Evolutionary conservation across 1,139 yeast species (phyloP).

Genomic region (Debaryomyces coudertii): DNA sequence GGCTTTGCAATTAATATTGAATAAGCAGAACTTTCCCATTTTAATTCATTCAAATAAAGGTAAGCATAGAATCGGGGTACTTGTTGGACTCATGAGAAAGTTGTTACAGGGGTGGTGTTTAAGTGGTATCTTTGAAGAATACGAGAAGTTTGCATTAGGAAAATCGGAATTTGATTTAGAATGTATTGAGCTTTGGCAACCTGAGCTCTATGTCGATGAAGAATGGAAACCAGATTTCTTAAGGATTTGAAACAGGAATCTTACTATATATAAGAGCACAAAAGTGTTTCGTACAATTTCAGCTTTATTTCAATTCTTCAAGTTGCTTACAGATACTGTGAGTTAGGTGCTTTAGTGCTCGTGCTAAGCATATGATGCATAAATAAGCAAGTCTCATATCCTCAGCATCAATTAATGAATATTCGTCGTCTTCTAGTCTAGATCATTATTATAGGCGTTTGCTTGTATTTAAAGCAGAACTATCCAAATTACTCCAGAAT

Average conservation of each 20-base stretch:
- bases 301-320: no score
- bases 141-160: conserved; percentile 89
- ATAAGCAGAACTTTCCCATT: conserved; percentile 79
- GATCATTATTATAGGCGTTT: no score
- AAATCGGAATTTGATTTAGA: conserved; percentile 92
- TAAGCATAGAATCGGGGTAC: conserved; percentile 89
- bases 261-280: not conserved
- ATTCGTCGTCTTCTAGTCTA: no score
- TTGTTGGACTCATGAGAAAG: conserved; percentile 86
- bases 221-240: conserved; percentile 42
- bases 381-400: no score
- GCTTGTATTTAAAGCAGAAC: not conserved
- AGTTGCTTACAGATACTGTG: no score
- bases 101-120: conserved; percentile 90
- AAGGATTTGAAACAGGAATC: conserved; percentile 20
- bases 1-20: conserved; percentile 67
- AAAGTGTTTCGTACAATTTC: no score
- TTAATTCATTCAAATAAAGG: conserved; percentile 93
- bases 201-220: conserved; percentile 41
- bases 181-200: conserved; percentile 53
- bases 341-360: no score
- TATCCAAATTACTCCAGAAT: not conserved
- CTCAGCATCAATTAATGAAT: no score
- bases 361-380: no score
- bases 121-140: conserved; percentile 92